A percentile compares a stretch with the other conserved stretches of the same genome.
Evolutionary conservation across 176 grass and related monocot species (phyloP).

Genomic region (Coix lacrymajobi): DNA sequence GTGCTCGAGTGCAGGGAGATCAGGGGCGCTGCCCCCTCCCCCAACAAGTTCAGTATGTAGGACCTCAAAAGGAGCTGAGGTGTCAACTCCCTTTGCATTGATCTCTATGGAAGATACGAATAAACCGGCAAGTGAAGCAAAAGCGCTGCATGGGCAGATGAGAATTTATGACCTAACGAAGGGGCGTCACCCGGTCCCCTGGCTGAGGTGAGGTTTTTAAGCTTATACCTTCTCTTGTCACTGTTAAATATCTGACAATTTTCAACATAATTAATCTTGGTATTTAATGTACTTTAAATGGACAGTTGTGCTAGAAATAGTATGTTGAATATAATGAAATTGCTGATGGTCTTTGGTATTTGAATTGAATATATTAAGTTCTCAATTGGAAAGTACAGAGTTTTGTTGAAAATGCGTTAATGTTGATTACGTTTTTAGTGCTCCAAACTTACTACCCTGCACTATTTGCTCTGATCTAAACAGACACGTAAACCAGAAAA

Average conservation of each 20-base stretch:
- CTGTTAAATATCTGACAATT: not conserved
- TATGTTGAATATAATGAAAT: not conserved
- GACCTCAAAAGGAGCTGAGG: constrained; percentile 28
- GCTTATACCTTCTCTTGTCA: not conserved
- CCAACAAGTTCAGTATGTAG: too few species aligned
- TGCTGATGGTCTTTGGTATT: not conserved
- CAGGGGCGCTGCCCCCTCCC: too few species aligned
- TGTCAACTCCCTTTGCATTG: constrained; percentile 52
- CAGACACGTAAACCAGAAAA: constrained; percentile 69
- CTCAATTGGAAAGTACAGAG: not conserved
- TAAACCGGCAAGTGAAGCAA: constrained; percentile 29
- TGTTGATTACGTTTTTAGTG: not conserved
- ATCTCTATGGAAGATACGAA: constrained; percentile 65
- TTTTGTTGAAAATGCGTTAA: not conserved
- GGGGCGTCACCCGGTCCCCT: constrained; percentile 28
- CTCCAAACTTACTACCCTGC: not conserved
- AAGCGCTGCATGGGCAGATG: constrained; percentile 44
- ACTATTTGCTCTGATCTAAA: constrained; percentile 5
- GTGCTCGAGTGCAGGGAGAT: too few species aligned
- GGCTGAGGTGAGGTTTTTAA: constrained; percentile 50
- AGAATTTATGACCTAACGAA: constrained; percentile 62
- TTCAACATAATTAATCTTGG: too few species aligned
- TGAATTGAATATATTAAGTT: not conserved
- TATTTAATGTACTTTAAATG: not conserved
- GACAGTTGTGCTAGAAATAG: not conserved